Percentiles rank a stretch among this genome's conserved stretches.
These are phyloP conservation scores for Hsuehochloa calcarea DNA, from an alignment of 176 grass and related monocot species.

Conservation along the genomic window DNA sequence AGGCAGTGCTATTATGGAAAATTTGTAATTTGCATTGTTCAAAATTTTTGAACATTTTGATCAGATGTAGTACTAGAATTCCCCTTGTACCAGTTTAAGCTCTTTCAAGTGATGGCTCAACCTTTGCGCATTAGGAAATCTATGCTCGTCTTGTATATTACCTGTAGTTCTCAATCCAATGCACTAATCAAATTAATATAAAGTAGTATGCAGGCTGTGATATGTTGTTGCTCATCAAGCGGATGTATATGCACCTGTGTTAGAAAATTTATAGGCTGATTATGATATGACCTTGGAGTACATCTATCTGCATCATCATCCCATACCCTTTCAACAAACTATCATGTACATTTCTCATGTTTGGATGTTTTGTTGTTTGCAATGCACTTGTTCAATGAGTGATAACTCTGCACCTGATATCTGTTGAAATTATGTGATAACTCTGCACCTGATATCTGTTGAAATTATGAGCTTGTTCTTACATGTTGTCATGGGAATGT, in stretches of 20 bases:
- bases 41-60: neutral
- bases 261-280: neutral
- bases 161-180: neutral
- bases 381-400: neutral
- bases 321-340: neutral
- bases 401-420: neutral
- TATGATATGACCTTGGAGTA: neutral
- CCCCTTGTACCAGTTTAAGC: neutral
- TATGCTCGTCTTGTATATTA: neutral
- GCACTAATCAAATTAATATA: neutral
- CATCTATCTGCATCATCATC: neutral
- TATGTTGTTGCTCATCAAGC: neutral
- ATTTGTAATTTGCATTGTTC: neutral
- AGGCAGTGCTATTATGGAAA: conserved; percentile 1
- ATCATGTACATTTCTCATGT: neutral
- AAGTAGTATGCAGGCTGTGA: neutral
- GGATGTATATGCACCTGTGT: neutral
- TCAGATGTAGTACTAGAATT: neutral
- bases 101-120: neutral
- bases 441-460: neutral
- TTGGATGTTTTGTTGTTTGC: neutral
- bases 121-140: neutral
- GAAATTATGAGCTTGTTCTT: conserved; percentile 2
- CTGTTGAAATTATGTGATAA: conserved; percentile 3
- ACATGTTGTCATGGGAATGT: neutral